Evolutionary conservation across 2,329 filamentous ascomycete species (phyloP), one percentile per base, ranked within the genome.

Genomic region (Scytalidium lignicola): DNA sequence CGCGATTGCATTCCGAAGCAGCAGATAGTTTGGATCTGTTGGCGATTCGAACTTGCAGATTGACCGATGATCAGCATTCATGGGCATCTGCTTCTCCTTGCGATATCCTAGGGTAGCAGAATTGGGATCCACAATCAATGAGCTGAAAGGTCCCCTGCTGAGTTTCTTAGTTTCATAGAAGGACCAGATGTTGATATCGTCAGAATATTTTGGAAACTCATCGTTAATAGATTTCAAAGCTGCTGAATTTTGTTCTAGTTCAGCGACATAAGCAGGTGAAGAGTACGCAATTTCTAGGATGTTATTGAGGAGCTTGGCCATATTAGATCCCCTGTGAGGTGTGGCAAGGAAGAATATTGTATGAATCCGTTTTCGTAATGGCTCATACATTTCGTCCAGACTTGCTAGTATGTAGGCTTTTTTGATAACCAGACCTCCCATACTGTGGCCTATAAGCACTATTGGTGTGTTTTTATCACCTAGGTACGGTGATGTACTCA

Each of bases 131-230:
- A 67, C 53, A 28, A 63, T 53, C 39, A 59, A 42, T 47, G 43
- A 37, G 17, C 48, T 46, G 7, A 45, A 41, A 10, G n/a, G 7
- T n/a, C 39, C 43, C 2, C 56, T 19, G 15, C 47, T 57, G 2
- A 57, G 66, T 1, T 58, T 57, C 18, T 65, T 51, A 0, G 69
- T 74, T 52, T 76, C 74, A 53, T 74, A 75, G 53, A 76, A 76
- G 0, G 72, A 75, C 43, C 58, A 62, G 1, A 70, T 61, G 1
- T 63, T 45, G 0, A 70, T 43, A 21, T 62, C 59, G 2, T 55
- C 29, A 0, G 53, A 53, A 43, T 57, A 51, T 41, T 65, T 58
- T 3, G 61, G 62, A 55, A 70, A 70, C 2, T 61, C 54, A 23
- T 71, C 65, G 48, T 68, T 61, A 19, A 61, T 55, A 2, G 43